Evolutionary conservation across 345 rosid species (phyloP), one percentile per base, ranked within the genome.

Genomic region (Populus pruinosa): DNA sequence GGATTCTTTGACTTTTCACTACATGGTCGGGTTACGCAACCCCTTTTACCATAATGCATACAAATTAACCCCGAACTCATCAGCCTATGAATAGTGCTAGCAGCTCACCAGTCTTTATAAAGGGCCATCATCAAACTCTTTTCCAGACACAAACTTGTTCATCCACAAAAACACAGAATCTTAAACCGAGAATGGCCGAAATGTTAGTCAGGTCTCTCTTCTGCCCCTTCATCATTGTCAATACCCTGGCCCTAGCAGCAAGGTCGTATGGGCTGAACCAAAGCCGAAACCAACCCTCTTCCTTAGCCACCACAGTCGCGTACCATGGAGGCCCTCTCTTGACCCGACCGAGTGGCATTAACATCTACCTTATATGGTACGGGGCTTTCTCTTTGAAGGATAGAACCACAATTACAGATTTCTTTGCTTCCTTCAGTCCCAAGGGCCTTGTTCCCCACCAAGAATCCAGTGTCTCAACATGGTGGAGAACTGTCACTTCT

Each of bases 291-390:
- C 64, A 17, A 0, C 29, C 39, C 25, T 74, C 75, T 64, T 27
- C 69, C 17, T 0, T 23, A 64, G 31, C 36, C 67, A 33, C 61
- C 36, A 14, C 43, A 25, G 9, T 81, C 20, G 49, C 41, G 17
- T 81, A 81, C 80, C 83, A 81, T 31, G 80, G 83, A 18, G 83
- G 83, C 56, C 70, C 70, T 67, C 73, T 77, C 41, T 49, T 81
- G 67, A 77, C 71, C 29, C 55, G 23, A 68, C 77, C 71, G 41
- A 81, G 25, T 11, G 66, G 67, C 64, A 73, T 81, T 49, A 63
- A 77, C 27, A n/a, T 81, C 67, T 77, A 73, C 35, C 55, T 81
- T 12, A 35, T 77, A 23, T 73, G 80, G 77, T 81, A 81, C 53
- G 84, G 81, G 68, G 74, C 70, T 16, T 77, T 81, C 78, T 69